These are phyloP conservation scores for Pseudogymnoascus sp. DNA, from an alignment of 2,329 filamentous ascomycete genomes.

Conservation along the genomic window DNA sequence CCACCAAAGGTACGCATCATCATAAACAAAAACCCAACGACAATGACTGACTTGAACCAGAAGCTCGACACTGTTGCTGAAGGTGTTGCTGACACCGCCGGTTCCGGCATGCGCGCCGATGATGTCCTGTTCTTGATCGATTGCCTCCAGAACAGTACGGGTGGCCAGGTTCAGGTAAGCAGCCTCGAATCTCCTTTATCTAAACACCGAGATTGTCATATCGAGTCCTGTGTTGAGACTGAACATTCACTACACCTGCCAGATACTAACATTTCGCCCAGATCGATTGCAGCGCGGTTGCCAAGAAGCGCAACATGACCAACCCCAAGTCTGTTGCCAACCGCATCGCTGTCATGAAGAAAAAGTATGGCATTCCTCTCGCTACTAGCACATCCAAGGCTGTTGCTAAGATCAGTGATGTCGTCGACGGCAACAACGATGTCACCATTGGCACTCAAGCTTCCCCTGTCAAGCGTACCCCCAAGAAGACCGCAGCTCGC, in stretches of 20 bases:
- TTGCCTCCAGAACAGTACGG: conserved; percentile 21
- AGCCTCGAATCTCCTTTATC: neutral
- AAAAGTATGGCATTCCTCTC: conserved; percentile 22
- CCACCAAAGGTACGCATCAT: neutral
- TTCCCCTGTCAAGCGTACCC: neutral
- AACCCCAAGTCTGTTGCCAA: conserved; percentile 22
- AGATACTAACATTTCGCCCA: conserved; percentile 10
- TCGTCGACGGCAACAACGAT: conserved; percentile 9
- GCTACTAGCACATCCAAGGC: neutral
- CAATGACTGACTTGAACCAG: neutral
- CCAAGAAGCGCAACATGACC: conserved; percentile 14
- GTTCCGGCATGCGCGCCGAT: conserved; percentile 13
- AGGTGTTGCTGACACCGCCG: neutral
- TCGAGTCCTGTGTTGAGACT: neutral
- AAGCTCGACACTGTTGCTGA: neutral
- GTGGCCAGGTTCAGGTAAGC: conserved; percentile 21
- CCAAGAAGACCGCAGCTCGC: conserved; percentile 9
- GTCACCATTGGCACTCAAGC: neutral
- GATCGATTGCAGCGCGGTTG: conserved; percentile 20
- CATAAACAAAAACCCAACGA: neutral
- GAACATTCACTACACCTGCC: neutral
- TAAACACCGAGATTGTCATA: neutral
- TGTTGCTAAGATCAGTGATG: neutral
- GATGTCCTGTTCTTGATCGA: conserved; percentile 22
- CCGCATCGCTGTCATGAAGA: conserved; percentile 20